A percentile compares a stretch with the other conserved stretches of the same genome.
Conservation (phyloP, 345 rosid genomes). For the Salix suchowensis region DNA sequence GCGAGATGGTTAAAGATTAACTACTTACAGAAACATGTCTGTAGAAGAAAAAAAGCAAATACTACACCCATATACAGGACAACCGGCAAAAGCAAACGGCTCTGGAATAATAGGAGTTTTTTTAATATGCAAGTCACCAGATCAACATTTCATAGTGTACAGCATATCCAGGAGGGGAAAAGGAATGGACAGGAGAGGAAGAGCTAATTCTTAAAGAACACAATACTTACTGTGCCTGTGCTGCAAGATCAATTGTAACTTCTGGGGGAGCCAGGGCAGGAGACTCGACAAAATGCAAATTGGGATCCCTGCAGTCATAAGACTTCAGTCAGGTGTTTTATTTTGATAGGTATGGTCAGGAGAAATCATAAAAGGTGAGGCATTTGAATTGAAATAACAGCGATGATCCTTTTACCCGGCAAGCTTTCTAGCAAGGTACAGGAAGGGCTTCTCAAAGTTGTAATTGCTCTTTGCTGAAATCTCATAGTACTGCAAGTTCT, state of each 20-base stretch:
- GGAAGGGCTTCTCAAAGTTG: slow-evolving; percentile 53
- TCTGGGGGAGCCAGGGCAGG: slow-evolving; percentile 94
- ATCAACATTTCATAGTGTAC: background rate
- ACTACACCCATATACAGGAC: too few relatives aligned
- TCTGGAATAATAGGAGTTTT: background rate
- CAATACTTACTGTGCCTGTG: slow-evolving; percentile 73
- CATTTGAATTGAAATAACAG: background rate
- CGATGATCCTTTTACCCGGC: slow-evolving; percentile 32
- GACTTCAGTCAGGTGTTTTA: background rate
- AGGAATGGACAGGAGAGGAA: background rate
- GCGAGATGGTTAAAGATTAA: background rate
- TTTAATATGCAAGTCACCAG: too few relatives aligned
- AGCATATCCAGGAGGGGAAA: background rate
- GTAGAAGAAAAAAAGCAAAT: too few relatives aligned
- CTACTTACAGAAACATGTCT: too few relatives aligned
- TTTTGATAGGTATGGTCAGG: background rate
- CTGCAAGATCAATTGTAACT: slow-evolving; percentile 73
- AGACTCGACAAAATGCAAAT: slow-evolving; percentile 91
- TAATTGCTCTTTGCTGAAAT: slow-evolving; percentile 59
- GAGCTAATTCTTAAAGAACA: background rate
- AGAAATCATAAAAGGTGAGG: background rate
- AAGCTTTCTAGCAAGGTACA: slow-evolving; percentile 53
- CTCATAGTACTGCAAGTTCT: slow-evolving; percentile 55
- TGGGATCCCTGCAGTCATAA: slow-evolving; percentile 45
- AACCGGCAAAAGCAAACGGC: too few relatives aligned